Percentiles rank a stretch among this genome's conserved stretches.
Conservation (phyloP, 805 yeast genomes). For the Ogataea nitratoaversa region DNA sequence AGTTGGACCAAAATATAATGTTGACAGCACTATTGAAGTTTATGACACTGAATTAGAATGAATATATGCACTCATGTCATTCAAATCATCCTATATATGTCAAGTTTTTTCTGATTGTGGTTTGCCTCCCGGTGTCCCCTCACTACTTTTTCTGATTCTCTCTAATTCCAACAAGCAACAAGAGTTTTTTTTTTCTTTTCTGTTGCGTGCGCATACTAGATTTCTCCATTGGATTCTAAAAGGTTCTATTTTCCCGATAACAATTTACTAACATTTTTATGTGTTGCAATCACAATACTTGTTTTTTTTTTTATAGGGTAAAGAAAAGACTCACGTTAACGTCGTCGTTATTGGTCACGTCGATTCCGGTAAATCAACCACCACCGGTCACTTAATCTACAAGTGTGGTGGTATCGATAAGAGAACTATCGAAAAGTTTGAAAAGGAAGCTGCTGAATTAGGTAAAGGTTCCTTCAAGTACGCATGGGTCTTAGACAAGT, state of each 20-base stretch:
- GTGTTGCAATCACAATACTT: not conserved
- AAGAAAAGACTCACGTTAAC: constrained; percentile 97
- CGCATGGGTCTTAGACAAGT: constrained; percentile 85
- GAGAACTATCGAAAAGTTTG: constrained; percentile 56
- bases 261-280: not conserved
- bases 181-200: too few relatives aligned
- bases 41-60: too few relatives aligned
- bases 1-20: too few relatives aligned
- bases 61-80: too few relatives aligned
- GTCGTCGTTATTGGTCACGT: constrained; percentile 99
- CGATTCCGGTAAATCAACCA: constrained; percentile 93
- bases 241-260: not conserved
- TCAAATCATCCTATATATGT: too few relatives aligned
- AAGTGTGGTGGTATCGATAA: constrained; percentile 66
- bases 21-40: too few relatives aligned
- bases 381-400: constrained; percentile 68
- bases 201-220: not conserved
- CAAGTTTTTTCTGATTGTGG: too few relatives aligned
- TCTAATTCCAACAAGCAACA: too few relatives aligned
- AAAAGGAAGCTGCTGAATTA: constrained; percentile 57
- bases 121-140: too few relatives aligned
- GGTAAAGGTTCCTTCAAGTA: constrained; percentile 80
- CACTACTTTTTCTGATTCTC: too few relatives aligned
- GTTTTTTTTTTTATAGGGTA: constrained; percentile 52
- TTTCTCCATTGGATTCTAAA: not conserved